phyloP scores from a whole-genome alignment of 495 filamentous ascomycete genomes.

The Antarctomyces pellizariae region DNA sequence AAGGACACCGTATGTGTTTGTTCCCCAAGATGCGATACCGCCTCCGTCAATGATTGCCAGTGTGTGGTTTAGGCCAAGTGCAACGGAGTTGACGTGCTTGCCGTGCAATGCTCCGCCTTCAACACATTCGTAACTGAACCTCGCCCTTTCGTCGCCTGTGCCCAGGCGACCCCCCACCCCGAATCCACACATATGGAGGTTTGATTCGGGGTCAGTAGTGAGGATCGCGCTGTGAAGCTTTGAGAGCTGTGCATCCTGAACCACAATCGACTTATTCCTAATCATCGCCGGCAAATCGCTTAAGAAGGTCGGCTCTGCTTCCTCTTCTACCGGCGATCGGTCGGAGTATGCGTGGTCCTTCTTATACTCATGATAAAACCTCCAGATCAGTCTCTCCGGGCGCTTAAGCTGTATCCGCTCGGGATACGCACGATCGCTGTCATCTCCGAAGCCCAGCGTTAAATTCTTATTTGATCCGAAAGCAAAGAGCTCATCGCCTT shows the following conservation, averaged over 20 bases:
- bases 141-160: slow-evolving; percentile 69
- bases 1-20: slow-evolving; percentile 65
- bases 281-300: slow-evolving; percentile 48
- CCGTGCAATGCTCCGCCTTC: slow-evolving; percentile 46
- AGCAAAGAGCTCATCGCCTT: slow-evolving; percentile 70
- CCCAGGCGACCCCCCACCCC: slow-evolving; percentile 79
- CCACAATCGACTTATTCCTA: slow-evolving; percentile 39
- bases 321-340: too few species aligned
- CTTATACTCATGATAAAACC: slow-evolving; percentile 42
- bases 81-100: slow-evolving; percentile 44
- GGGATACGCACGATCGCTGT: slow-evolving; percentile 82
- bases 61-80: slow-evolving; percentile 77
- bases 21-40: slow-evolving; percentile 82
- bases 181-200: slow-evolving; percentile 83
- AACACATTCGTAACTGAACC: slow-evolving; percentile 63
- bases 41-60: slow-evolving; percentile 62
- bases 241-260: slow-evolving; percentile 61
- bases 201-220: slow-evolving; percentile 73
- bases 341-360: too few species aligned
- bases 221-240: slow-evolving; percentile 83
- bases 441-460: slow-evolving; percentile 73
- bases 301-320: too few species aligned
- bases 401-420: slow-evolving; percentile 58
- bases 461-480: slow-evolving; percentile 94
- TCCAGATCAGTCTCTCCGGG: slow-evolving; percentile 52